Conservation (phyloP, 148 eudicot genomes). For the Beta vulgaris region DNA sequence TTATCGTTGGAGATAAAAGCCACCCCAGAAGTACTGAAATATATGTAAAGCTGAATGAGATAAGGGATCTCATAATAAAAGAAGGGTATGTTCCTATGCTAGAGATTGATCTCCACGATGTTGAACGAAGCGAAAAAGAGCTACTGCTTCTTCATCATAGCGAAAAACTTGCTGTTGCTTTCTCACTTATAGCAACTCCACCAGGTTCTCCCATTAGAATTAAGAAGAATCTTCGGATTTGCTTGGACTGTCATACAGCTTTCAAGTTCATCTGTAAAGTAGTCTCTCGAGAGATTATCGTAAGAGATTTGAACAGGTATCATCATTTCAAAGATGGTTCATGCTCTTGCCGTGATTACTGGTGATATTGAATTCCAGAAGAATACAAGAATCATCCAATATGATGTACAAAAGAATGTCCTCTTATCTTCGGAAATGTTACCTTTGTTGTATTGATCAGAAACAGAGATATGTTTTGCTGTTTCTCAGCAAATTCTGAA, state of each 20-base stretch:
- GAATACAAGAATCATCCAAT: background rate
- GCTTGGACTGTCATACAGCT: conserved; percentile 64
- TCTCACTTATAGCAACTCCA: conserved; percentile 59
- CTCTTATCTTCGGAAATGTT: background rate
- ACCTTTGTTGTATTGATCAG: background rate
- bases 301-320: conserved; percentile 64
- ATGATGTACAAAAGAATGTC: background rate
- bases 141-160: conserved; percentile 56
- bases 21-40: conserved; percentile 58
- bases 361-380: conserved; percentile 30
- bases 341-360: conserved; percentile 76
- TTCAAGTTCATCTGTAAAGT: conserved; percentile 65
- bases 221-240: conserved; percentile 68
- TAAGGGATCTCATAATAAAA: conserved; percentile 43
- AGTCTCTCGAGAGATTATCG: conserved; percentile 53
- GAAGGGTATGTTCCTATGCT: conserved; percentile 63
- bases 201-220: conserved; percentile 60
- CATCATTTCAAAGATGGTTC: conserved; percentile 76
- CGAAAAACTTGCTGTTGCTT: conserved; percentile 75
- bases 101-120: conserved; percentile 67
- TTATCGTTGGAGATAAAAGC: conserved; percentile 59
- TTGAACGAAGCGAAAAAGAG: conserved; percentile 57
- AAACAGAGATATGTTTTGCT: background rate
- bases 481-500: background rate
- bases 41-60: conserved; percentile 57